Percentiles rank a stretch among this genome's conserved stretches.
Evolutionary conservation across 2,329 filamentous ascomycete species (phyloP).

Genomic region (Calonectria henricotiae): DNA sequence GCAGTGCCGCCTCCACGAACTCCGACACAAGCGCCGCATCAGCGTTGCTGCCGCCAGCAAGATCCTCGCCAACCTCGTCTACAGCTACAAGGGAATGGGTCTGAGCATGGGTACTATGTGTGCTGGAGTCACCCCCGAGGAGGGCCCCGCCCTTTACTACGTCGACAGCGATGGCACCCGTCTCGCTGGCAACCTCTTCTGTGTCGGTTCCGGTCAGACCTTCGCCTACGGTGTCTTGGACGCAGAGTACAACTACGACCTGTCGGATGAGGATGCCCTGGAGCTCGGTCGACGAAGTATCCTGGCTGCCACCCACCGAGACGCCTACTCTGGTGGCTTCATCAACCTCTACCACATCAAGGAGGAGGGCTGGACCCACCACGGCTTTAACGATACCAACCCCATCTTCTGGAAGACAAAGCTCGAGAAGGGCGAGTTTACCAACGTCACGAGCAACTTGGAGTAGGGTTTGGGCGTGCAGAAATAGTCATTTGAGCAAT

Average conservation of each 20-base stretch:
- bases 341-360: slow-evolving; percentile 99
- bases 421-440: slow-evolving; percentile 98
- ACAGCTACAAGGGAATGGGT: slow-evolving; percentile 99
- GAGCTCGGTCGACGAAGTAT: slow-evolving; percentile 94
- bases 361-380: slow-evolving; percentile 99
- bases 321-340: slow-evolving; percentile 98
- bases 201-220: slow-evolving; percentile 97
- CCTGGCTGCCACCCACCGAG: slow-evolving; percentile 94
- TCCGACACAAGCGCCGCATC: slow-evolving; percentile 98
- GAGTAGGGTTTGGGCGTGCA: slow-evolving; percentile 59
- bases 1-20: slow-evolving; percentile 99
- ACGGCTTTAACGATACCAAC: slow-evolving; percentile 98
- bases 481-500: slow-evolving; percentile 24
- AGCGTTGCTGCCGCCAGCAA: slow-evolving; percentile 97
- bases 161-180: slow-evolving; percentile 95
- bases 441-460: slow-evolving; percentile 88
- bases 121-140: slow-evolving; percentile 93
- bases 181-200: slow-evolving; percentile 95
- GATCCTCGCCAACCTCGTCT: slow-evolving; percentile 98
- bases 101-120: slow-evolving; percentile 99
- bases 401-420: slow-evolving; percentile 99
- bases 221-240: slow-evolving; percentile 99
- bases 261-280: slow-evolving; percentile 89
- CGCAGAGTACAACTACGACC: slow-evolving; percentile 92
- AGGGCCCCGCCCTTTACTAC: slow-evolving; percentile 98